Percentiles rank a stretch among this genome's conserved stretches.
These are phyloP conservation scores for Saussurea involucrata DNA, from an alignment of 129 eudicot species.

Conservation along the genomic window DNA sequence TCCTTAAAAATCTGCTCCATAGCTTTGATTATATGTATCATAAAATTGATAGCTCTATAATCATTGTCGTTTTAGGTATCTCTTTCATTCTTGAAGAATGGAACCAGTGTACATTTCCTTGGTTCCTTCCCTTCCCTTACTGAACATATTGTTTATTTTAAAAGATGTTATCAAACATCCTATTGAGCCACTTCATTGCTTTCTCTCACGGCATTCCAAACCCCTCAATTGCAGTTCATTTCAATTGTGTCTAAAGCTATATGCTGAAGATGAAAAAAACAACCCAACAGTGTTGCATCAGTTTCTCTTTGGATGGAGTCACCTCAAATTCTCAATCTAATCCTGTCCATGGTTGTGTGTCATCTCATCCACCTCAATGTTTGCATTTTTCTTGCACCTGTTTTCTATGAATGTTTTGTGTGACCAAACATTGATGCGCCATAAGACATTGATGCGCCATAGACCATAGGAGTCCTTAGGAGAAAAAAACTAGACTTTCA, in stretches of 20 bases:
- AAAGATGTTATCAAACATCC: background rate
- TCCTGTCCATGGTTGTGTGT: background rate
- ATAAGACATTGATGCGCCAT: background rate
- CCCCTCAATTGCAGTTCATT: background rate
- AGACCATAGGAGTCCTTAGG: too few relatives aligned
- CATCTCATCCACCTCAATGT: background rate
- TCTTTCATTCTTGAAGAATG: background rate
- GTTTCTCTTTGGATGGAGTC: background rate
- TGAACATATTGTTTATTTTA: background rate
- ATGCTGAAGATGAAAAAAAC: background rate
- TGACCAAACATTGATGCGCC: background rate
- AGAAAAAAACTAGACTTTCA: too few relatives aligned
- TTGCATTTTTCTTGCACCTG: background rate
- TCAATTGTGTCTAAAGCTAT: background rate
- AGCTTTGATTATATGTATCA: background rate
- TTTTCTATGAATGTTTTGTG: background rate
- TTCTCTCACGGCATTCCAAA: background rate
- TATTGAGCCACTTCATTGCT: background rate
- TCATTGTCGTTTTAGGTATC: background rate
- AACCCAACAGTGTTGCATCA: background rate
- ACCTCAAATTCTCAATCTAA: background rate
- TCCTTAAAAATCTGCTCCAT: background rate
- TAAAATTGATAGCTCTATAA: background rate
- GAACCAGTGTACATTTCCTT: background rate
- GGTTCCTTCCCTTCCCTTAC: too few relatives aligned